Evolutionary conservation across 306 rosid species (phyloP).

Genomic region (Cicer judaicum): DNA sequence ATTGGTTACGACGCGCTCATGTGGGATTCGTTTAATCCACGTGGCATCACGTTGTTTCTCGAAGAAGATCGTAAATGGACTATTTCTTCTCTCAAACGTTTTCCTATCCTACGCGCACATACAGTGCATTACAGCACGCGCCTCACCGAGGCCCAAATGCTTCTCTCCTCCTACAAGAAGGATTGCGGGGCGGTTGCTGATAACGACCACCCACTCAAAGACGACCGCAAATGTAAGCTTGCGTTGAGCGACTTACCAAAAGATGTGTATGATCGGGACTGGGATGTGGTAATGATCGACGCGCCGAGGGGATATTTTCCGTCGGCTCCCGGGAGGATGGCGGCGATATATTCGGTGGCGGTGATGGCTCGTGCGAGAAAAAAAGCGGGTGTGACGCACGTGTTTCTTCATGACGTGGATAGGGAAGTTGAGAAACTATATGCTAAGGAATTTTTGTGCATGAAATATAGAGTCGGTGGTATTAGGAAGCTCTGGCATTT

Average conservation of each 20-base stretch:
- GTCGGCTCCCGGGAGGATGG: constrained; percentile 79
- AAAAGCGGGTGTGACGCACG: constrained; percentile 75
- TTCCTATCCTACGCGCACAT: constrained; percentile 60
- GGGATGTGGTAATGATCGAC: constrained; percentile 90
- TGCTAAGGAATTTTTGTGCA: constrained; percentile 75
- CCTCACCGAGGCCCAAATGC: constrained; percentile 54
- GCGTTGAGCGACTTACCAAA: constrained; percentile 59
- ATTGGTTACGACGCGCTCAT: constrained; percentile 83
- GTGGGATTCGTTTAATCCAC: constrained; percentile 87
- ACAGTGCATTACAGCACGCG: constrained; percentile 62
- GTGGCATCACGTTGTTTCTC: constrained; percentile 77
- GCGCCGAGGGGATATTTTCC: constrained; percentile 75
- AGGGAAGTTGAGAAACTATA: constrained; percentile 70
- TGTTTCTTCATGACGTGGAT: constrained; percentile 78
- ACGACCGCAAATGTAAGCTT: constrained; percentile 52
- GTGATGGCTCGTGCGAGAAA: constrained; percentile 80
- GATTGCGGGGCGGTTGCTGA: constrained; percentile 33
- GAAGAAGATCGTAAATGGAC: constrained; percentile 86
- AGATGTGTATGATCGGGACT: constrained; percentile 67
- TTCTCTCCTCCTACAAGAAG: constrained; percentile 53
- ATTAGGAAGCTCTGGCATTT: constrained; percentile 85
- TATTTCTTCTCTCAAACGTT: constrained; percentile 49
- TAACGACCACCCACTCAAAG: constrained; percentile 27
- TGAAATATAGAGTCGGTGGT: constrained; percentile 67
- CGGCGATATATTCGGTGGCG: constrained; percentile 75